phyloP scores from a whole-genome alignment of 2,329 filamentous ascomycete species.

The Ophiostoma novo-ulmi region DNA sequence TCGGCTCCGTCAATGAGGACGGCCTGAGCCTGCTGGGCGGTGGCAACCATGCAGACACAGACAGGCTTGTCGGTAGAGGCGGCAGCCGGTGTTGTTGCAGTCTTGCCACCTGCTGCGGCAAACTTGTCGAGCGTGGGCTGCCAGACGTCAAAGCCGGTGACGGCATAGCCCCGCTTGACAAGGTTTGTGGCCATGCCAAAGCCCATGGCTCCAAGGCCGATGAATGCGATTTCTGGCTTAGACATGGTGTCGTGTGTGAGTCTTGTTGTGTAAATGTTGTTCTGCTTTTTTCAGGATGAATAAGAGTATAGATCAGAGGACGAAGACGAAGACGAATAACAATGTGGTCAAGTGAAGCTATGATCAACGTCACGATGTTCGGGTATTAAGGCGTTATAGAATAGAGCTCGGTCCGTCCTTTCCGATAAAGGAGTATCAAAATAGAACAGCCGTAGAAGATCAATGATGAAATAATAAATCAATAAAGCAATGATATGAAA shows the following conservation, averaged over 20 bases:
- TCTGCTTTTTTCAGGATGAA: neutral
- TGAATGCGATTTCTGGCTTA: slow-evolving; percentile 53
- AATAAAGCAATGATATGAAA: neutral
- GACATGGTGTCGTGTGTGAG: slow-evolving; percentile 29
- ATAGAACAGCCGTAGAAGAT: neutral
- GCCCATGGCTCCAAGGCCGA: slow-evolving; percentile 76
- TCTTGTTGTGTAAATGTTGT: neutral
- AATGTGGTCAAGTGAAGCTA: neutral
- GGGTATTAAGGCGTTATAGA: neutral
- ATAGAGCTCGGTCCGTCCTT: neutral
- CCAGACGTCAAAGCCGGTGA: slow-evolving; percentile 69
- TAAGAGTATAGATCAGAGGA: neutral
- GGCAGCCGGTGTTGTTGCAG: slow-evolving; percentile 55
- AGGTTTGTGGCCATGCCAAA: slow-evolving; percentile 76
- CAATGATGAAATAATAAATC: neutral
- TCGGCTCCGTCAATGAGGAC: slow-evolving; percentile 57
- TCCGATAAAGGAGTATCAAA: neutral
- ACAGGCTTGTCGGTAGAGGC: slow-evolving; percentile 56
- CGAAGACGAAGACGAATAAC: neutral
- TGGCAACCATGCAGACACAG: slow-evolving; percentile 72
- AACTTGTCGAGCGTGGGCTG: slow-evolving; percentile 62
- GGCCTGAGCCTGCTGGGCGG: slow-evolving; percentile 60
- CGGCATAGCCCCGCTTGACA: slow-evolving; percentile 59
- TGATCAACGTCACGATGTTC: neutral
- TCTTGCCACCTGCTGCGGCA: slow-evolving; percentile 54